These are phyloP conservation scores for Amanita inopinata DNA, from an alignment of 768 basidiomycete genomes.

Conservation along the genomic window DNA sequence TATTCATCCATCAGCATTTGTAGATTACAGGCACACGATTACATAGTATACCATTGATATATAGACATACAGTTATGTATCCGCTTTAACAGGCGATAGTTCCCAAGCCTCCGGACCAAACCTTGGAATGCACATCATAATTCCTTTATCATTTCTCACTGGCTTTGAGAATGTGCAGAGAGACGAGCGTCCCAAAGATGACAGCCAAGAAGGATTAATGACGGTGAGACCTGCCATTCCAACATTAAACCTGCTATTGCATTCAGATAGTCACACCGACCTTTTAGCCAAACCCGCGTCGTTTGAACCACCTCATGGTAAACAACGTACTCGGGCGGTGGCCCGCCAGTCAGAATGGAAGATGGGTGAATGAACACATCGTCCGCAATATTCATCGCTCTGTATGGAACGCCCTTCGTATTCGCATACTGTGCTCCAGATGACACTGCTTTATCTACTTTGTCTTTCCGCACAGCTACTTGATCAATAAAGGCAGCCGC, in stretches of 20 bases:
- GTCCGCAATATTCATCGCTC: constrained; percentile 67
- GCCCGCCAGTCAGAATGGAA: constrained; percentile 55
- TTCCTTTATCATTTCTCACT: constrained; percentile 54
- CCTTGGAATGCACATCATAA: constrained; percentile 67
- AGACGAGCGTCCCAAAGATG: constrained; percentile 64
- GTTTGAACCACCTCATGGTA: constrained; percentile 79
- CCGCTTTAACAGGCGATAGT: constrained; percentile 59
- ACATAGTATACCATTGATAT: constrained; percentile 9
- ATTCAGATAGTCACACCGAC: constrained; percentile 27
- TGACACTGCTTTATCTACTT: constrained; percentile 47
- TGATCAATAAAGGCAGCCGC: constrained; percentile 92
- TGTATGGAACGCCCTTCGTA: constrained; percentile 75
- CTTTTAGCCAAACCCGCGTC: constrained; percentile 69
- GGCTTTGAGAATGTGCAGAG: constrained; percentile 90
- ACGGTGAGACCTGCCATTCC: constrained; percentile 57
- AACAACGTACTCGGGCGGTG: constrained; percentile 82
- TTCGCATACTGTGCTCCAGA: constrained; percentile 64
- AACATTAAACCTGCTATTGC: background rate
- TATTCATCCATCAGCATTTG: background rate
- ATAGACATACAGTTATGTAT: constrained; percentile 12
- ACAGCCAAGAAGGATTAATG: constrained; percentile 83
- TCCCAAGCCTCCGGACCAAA: constrained; percentile 88
- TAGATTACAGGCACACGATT: constrained; percentile 9
- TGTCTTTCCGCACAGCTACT: constrained; percentile 84
- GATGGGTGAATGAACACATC: constrained; percentile 92